These are phyloP conservation scores for Myriosclerotinia duriaeana DNA, from an alignment of 2,329 filamentous ascomycete genomes.

Conservation along the genomic window DNA sequence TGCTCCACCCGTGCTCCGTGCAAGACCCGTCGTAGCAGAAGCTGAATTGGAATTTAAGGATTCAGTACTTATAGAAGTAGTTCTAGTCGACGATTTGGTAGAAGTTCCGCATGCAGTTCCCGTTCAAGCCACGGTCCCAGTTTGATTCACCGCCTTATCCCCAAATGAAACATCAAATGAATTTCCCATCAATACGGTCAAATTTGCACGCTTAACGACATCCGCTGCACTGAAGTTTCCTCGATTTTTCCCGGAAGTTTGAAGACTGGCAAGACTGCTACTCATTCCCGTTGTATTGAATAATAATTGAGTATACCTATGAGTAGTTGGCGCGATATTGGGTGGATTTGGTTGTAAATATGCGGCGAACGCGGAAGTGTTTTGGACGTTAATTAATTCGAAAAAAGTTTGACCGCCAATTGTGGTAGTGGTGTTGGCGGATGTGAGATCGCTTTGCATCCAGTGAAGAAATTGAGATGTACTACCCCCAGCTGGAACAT, in stretches of 20 bases:
- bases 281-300: conserved; percentile 33
- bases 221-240: conserved; percentile 19
- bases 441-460: conserved; percentile 37
- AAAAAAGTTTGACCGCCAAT: conserved; percentile 33
- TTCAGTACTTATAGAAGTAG: background rate
- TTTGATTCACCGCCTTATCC: background rate
- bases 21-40: background rate
- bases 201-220: conserved; percentile 5
- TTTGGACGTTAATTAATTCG: conserved; percentile 31
- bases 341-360: conserved; percentile 36
- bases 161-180: conserved; percentile 26
- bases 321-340: conserved; percentile 31
- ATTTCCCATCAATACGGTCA: conserved; percentile 26
- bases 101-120: too few relatives aligned
- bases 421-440: conserved; percentile 29
- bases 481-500: conserved; percentile 33
- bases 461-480: conserved; percentile 38
- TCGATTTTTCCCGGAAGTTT: background rate
- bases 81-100: too few relatives aligned
- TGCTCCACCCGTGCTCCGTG: background rate
- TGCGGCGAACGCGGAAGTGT: conserved; percentile 31
- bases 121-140: background rate
- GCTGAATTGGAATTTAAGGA: background rate
- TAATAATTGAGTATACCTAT: conserved; percentile 36
- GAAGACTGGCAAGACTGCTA: conserved; percentile 13